Conservation (phyloP, 495 filamentous ascomycete species). For the Beverwykella pulmonaria region DNA sequence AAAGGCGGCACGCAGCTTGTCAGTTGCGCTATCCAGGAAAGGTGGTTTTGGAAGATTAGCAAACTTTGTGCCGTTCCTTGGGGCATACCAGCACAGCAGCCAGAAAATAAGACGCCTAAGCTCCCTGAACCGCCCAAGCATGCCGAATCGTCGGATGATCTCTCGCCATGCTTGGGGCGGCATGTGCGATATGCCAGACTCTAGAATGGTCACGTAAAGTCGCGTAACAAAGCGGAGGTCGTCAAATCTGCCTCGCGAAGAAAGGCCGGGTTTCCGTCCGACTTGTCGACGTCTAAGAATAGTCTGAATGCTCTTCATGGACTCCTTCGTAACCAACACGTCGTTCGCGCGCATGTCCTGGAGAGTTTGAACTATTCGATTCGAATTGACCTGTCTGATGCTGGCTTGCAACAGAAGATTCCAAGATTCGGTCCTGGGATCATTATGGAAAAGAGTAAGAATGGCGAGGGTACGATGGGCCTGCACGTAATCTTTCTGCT, state of each 20-base stretch:
- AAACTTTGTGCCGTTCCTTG: slow-evolving; percentile 6
- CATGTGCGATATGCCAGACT: slow-evolving; percentile 42
- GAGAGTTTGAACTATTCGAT: slow-evolving; percentile 12
- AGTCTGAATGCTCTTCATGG: slow-evolving; percentile 9
- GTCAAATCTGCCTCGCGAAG: slow-evolving; percentile 33
- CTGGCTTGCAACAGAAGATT: slow-evolving; percentile 52
- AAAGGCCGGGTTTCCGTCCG: slow-evolving; percentile 8
- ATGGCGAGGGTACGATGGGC: slow-evolving; percentile 59
- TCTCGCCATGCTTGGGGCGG: slow-evolving; percentile 51
- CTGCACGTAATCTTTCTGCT: slow-evolving; percentile 53
- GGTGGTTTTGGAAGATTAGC: slow-evolving; percentile 8
- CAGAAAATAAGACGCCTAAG: slow-evolving; percentile 39
- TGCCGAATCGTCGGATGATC: slow-evolving; percentile 54
- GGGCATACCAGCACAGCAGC: slow-evolving; percentile 34
- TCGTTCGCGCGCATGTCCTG: slow-evolving; percentile 25
- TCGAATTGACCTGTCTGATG: slow-evolving; percentile 33
- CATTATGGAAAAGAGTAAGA: slow-evolving; percentile 44
- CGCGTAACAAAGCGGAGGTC: slow-evolving; percentile 41
- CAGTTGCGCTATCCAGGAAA: slow-evolving; percentile 9
- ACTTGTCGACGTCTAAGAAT: slow-evolving; percentile 16
- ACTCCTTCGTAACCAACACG: slow-evolving; percentile 9
- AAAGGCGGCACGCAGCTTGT: neutral
- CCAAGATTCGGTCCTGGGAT: slow-evolving; percentile 35
- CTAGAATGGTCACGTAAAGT: slow-evolving; percentile 45
- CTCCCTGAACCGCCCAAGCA: slow-evolving; percentile 49